Evolutionary conservation across 225 moss, liverwort and hornwort genomes (phyloP).

Genomic region (Sphagnum contortum): DNA sequence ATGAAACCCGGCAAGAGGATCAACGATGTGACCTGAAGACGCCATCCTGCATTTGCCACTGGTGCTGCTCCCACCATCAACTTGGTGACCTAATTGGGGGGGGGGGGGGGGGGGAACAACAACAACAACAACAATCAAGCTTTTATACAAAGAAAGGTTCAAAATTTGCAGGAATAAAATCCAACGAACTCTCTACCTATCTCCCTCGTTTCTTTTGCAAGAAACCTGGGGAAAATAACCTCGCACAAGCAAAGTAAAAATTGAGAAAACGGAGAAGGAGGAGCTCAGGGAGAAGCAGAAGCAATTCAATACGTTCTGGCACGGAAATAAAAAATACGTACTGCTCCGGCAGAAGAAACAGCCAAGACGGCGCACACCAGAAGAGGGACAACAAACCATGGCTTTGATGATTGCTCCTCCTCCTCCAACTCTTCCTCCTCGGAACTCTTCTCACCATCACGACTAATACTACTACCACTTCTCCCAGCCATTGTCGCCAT

Average conservation of each 20-base stretch:
- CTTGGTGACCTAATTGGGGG: constrained; percentile 25
- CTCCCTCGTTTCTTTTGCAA: too few species aligned
- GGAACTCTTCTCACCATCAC: too few species aligned
- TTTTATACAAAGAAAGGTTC: too few species aligned
- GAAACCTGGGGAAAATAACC: too few species aligned
- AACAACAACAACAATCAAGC: background rate
- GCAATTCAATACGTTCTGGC: too few species aligned
- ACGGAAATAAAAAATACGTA: constrained; percentile 8
- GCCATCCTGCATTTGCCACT: constrained; percentile 47
- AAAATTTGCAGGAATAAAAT: too few species aligned
- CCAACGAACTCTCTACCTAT: too few species aligned
- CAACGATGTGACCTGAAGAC: constrained; percentile 46
- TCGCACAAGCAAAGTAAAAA: background rate
- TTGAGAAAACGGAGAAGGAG: background rate
- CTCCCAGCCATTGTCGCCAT: too few species aligned
- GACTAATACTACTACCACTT: too few species aligned
- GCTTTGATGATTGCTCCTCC: constrained; percentile 17
- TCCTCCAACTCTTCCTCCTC: too few species aligned
- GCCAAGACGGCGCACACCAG: constrained; percentile 33
- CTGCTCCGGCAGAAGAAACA: constrained; percentile 52
- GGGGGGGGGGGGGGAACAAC: background rate
- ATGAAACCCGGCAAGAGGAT: constrained; percentile 47
- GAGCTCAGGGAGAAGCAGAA: background rate
- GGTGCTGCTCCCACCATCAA: constrained; percentile 37
- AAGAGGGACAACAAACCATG: constrained; percentile 36